These are phyloP conservation scores for Penicillium sp. DNA, from an alignment of 2,329 filamentous ascomycete genomes.

Conservation along the genomic window DNA sequence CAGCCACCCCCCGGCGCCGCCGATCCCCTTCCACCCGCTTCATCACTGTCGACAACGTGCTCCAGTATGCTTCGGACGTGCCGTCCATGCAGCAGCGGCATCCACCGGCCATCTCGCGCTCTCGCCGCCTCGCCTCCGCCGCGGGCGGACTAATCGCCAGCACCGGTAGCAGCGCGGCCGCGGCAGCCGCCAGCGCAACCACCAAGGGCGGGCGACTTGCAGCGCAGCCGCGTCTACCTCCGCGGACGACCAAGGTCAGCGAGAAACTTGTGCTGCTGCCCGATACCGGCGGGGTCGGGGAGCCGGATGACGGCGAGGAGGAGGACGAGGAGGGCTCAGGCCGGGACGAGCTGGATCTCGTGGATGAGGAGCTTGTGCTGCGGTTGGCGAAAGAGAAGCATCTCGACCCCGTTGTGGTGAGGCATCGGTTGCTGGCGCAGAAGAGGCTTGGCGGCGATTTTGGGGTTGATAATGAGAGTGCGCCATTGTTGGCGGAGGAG, in stretches of 20 bases:
- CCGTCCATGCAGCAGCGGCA: conserved; percentile 87
- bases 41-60: conserved; percentile 89
- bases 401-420: conserved; percentile 36
- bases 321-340: conserved; percentile 26
- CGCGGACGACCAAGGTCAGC: conserved; percentile 88
- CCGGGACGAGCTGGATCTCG: conserved; percentile 25
- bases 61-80: conserved; percentile 92
- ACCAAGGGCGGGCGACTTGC: conserved; percentile 59
- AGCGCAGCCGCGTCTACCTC: conserved; percentile 66
- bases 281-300: conserved; percentile 58
- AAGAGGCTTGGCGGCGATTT: conserved; percentile 53
- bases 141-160: conserved; percentile 33
- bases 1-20: conserved; percentile 29
- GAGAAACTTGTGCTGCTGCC: conserved; percentile 96
- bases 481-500: conserved; percentile 58
- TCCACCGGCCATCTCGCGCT: conserved; percentile 50
- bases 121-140: conserved; percentile 36
- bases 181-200: conserved; percentile 52
- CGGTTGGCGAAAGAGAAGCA: conserved; percentile 35
- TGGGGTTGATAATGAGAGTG: conserved; percentile 56
- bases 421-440: conserved; percentile 35
- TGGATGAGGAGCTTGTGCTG: conserved; percentile 41
- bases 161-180: conserved; percentile 35
- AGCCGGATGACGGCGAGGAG: conserved; percentile 45
- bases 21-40: conserved; percentile 62